Percentiles rank a stretch among this genome's conserved stretches.
These are phyloP conservation scores for Teunomyces barrocoloradensis DNA, from an alignment of 805 yeast genomes.

Conservation along the genomic window DNA sequence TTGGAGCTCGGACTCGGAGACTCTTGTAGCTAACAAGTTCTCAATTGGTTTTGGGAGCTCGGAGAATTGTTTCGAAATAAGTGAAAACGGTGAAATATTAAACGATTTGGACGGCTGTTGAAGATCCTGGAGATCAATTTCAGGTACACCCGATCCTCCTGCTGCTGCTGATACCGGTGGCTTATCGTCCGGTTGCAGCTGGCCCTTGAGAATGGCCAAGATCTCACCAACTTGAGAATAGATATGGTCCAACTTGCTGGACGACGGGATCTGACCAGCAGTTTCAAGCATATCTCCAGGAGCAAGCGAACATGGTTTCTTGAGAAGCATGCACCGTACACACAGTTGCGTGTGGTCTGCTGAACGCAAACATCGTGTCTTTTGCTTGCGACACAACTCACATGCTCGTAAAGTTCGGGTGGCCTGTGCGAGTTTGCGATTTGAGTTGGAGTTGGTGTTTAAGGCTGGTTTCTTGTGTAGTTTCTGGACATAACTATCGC, in stretches of 20 bases:
- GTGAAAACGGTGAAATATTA: slow-evolving; percentile 43
- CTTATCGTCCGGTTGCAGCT: neutral
- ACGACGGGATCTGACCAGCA: neutral
- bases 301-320: slow-evolving; percentile 52
- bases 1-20: neutral
- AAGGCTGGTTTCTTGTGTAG: neutral
- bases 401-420: slow-evolving; percentile 54
- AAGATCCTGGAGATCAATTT: slow-evolving; percentile 12
- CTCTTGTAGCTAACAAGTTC: slow-evolving; percentile 19
- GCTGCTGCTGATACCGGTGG: neutral
- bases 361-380: slow-evolving; percentile 61
- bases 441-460: slow-evolving; percentile 1
- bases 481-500: neutral
- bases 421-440: slow-evolving; percentile 18
- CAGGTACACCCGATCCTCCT: neutral
- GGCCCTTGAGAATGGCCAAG: slow-evolving; percentile 13
- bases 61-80: slow-evolving; percentile 32
- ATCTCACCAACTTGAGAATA: slow-evolving; percentile 37
- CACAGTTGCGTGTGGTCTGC: slow-evolving; percentile 47
- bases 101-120: slow-evolving; percentile 38
- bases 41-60: slow-evolving; percentile 36
- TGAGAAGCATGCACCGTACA: slow-evolving; percentile 56
- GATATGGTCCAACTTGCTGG: slow-evolving; percentile 27
- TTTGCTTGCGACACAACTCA: slow-evolving; percentile 52
- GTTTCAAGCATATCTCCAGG: slow-evolving; percentile 12